Evolutionary conservation across 2,329 filamentous ascomycete genomes (phyloP).

Genomic region (Ophiostoma pallidulum): DNA sequence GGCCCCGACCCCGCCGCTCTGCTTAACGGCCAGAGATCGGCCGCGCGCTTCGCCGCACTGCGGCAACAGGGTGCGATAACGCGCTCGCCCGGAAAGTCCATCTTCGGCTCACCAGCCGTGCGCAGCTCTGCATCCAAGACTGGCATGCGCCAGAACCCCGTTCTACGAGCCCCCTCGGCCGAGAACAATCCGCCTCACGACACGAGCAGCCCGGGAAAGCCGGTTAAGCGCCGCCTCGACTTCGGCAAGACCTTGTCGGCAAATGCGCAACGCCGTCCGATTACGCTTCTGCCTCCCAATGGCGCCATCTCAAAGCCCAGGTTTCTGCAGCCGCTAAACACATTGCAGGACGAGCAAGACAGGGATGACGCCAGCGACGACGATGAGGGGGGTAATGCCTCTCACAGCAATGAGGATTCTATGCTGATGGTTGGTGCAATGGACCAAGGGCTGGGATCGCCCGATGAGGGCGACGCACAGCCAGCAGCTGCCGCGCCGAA

Average conservation of each 20-base stretch:
- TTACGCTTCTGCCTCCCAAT: slow-evolving; percentile 1
- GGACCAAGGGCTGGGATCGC: slow-evolving; percentile 9
- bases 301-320: slow-evolving; percentile 7
- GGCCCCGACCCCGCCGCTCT: slow-evolving; percentile 46
- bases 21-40: slow-evolving; percentile 39
- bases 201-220: slow-evolving; percentile 23
- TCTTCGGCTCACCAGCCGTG: slow-evolving; percentile 50
- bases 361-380: slow-evolving; percentile 22
- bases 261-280: slow-evolving; percentile 18
- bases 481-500: slow-evolving; percentile 6
- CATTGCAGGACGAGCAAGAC: slow-evolving; percentile 14
- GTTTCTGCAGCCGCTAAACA: slow-evolving; percentile 14
- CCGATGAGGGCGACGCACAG: slow-evolving; percentile 19
- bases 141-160: slow-evolving; percentile 34
- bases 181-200: slow-evolving; percentile 23
- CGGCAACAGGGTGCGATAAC: slow-evolving; percentile 27
- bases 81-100: slow-evolving; percentile 54
- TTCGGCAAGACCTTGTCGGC: slow-evolving; percentile 30
- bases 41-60: slow-evolving; percentile 37
- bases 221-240: slow-evolving; percentile 46
- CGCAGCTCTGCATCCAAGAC: slow-evolving; percentile 18
- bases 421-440: slow-evolving; percentile 30
- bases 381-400: slow-evolving; percentile 13
- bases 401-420: slow-evolving; percentile 29
- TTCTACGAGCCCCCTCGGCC: slow-evolving; percentile 43